Evolutionary conservation across 176 grass and related monocot genomes (phyloP).

Genomic region (Eleusine coracana): DNA sequence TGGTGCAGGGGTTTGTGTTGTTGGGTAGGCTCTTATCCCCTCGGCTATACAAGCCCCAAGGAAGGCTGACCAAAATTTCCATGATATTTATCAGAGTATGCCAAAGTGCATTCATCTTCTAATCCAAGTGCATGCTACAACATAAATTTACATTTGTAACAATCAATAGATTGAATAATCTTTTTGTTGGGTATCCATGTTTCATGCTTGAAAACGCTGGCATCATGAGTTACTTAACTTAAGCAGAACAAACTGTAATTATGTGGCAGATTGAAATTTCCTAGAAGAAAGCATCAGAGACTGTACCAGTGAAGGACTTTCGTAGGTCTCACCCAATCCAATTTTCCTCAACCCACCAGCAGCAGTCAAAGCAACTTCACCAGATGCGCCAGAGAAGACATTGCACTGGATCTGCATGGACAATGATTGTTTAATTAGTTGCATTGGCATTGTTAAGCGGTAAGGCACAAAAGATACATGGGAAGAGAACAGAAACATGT

Average conservation of each 20-base stretch:
- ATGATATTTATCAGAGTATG: neutral
- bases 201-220: conserved; percentile 1
- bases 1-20: too few relatives aligned
- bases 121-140: neutral
- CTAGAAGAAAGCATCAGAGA: conserved; percentile 17
- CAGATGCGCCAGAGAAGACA: conserved; percentile 76
- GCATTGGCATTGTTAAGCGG: neutral
- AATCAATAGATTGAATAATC: neutral
- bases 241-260: conserved; percentile 22
- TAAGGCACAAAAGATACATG: too few relatives aligned
- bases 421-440: conserved; percentile 29
- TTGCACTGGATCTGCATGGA: conserved; percentile 85
- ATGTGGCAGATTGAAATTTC: conserved; percentile 29
- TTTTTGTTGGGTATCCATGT: conserved; percentile 6
- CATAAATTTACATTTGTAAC: neutral
- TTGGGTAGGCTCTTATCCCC: too few relatives aligned
- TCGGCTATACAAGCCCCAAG: too few relatives aligned
- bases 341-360: conserved; percentile 83
- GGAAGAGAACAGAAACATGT: too few relatives aligned
- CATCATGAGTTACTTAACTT: conserved; percentile 23
- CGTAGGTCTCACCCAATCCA: conserved; percentile 69
- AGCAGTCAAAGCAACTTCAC: conserved; percentile 77
- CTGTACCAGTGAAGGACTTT: conserved; percentile 80
- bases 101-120: neutral
- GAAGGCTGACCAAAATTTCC: neutral